Base-by-base conservation (phyloP, 2,329 filamentous ascomycete species). In the Sporothrix mexicana region DNA sequence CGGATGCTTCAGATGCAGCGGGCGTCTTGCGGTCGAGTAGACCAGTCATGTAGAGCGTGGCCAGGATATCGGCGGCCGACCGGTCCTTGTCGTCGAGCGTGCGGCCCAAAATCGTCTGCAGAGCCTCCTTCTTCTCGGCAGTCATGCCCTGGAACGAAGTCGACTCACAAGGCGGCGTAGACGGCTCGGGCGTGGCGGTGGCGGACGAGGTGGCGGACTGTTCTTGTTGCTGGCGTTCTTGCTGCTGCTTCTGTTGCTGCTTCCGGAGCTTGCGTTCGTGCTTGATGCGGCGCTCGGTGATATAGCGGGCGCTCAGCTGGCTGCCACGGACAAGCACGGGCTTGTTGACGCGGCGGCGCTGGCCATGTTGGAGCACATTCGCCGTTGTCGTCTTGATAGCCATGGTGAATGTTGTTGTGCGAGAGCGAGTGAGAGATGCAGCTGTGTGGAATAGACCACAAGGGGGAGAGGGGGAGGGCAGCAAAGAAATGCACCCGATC, bases 31-130 rank as follows among this genome's bases (percentile, higher is more conserved):
- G 49, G 49, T 47, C 67, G 20, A 73, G 45, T 15, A 72, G 49
- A 20, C 72, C 74, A 6, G 64, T 72, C 43, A 61, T 53, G 66
- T 70, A 74, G 5, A 76, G 73, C 12, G 70, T 73, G 45, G 74
- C 68, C 7, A 76, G 73, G 41, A 75, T 71, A 41, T 73, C 74
- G 36, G 69, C 74, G 9, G 71, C 74, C 13, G 71, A 68, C 41
- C 74, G 69, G 51, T 76, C 74, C 43, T 75, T 62, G 12, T 75
- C 74, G 70, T 74, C 72, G 13, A 73, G 55, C 59, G 53, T 66
- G 53, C 66, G 69, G 66, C 53, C 69, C 49, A 71, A 49, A 25
- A 71, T 49, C 41, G 61, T 30, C 68, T 70, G 61, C 36, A 70
- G 67, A 41, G 61, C 68, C 12, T 51, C 47, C 20, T 64, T 69